Evolutionary conservation across 2,329 filamentous ascomycete species (phyloP).

Genomic region (Byssothecium circinans): DNA sequence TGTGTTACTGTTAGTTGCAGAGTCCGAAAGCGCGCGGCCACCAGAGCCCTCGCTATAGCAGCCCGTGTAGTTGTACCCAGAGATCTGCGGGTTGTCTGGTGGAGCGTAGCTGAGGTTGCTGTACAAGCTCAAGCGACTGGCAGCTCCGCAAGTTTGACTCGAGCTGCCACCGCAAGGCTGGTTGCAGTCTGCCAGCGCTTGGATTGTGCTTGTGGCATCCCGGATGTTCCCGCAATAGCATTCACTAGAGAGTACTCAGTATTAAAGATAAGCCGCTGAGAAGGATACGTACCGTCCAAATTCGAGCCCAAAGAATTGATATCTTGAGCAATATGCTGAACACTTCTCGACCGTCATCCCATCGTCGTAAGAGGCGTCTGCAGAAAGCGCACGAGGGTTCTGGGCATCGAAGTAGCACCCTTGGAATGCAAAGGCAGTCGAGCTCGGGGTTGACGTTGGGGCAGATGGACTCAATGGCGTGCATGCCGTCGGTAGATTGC

Average conservation of each 20-base stretch:
- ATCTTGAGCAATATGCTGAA: slow-evolving; percentile 20
- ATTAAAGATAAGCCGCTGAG: not conserved
- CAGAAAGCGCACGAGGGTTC: slow-evolving; percentile 18
- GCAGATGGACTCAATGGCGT: slow-evolving; percentile 12
- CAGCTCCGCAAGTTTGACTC: slow-evolving; percentile 21
- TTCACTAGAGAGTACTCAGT: slow-evolving; percentile 6
- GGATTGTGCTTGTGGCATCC: slow-evolving; percentile 14
- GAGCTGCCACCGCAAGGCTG: slow-evolving; percentile 24
- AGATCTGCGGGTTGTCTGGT: slow-evolving; percentile 20
- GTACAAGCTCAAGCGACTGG: slow-evolving; percentile 34
- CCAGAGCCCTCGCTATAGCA: slow-evolving; percentile 45
- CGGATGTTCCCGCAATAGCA: slow-evolving; percentile 24
- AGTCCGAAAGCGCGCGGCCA: slow-evolving; percentile 33
- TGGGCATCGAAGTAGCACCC: slow-evolving; percentile 26
- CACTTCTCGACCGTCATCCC: slow-evolving; percentile 27
- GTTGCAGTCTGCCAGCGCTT: slow-evolving; percentile 22
- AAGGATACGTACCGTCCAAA: slow-evolving; percentile 10
- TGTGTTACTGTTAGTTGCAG: slow-evolving; percentile 31
- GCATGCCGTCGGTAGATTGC: slow-evolving; percentile 18
- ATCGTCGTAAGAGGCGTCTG: slow-evolving; percentile 10
- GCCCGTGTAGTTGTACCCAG: slow-evolving; percentile 36
- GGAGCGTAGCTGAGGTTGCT: slow-evolving; percentile 40
- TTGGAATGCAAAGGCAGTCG: slow-evolving; percentile 17
- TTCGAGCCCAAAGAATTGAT: slow-evolving; percentile 27
- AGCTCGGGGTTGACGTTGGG: slow-evolving; percentile 9